Conservation (phyloP, 805 yeast species). For the Huiozyma naganishii region DNA sequence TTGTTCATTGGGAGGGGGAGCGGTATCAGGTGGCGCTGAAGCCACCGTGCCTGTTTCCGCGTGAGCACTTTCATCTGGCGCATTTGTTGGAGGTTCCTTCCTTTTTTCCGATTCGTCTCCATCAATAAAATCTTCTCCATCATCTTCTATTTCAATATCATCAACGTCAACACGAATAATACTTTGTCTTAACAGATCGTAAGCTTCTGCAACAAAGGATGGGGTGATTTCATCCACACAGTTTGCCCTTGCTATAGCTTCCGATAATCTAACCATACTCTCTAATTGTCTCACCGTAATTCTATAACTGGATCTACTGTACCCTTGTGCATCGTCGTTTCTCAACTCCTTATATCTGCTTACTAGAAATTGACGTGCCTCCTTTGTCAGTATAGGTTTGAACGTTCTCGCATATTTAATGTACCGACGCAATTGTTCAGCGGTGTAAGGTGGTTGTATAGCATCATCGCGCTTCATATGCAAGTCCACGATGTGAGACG, state of each 20-base stretch:
- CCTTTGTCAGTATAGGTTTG: constrained; percentile 77
- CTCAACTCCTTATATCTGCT: constrained; percentile 75
- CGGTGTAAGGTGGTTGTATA: constrained; percentile 76
- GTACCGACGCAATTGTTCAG: constrained; percentile 80
- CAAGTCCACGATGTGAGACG: constrained; percentile 83
- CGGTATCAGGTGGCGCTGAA: background rate
- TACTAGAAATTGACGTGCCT: constrained; percentile 69
- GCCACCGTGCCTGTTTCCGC: constrained; percentile 25
- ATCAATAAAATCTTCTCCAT: constrained; percentile 24
- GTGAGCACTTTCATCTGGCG: background rate
- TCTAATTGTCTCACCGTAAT: constrained; percentile 96
- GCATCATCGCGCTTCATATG: constrained; percentile 90
- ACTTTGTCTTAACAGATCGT: constrained; percentile 77
- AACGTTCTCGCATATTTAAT: constrained; percentile 88
- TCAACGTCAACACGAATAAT: constrained; percentile 91
- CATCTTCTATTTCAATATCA: constrained; percentile 80
- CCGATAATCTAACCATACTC: constrained; percentile 83
- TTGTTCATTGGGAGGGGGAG: background rate
- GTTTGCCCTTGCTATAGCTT: constrained; percentile 94
- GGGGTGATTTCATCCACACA: constrained; percentile 83
- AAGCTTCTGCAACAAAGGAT: constrained; percentile 85
- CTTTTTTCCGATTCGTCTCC: background rate
- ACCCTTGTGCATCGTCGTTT: constrained; percentile 82
- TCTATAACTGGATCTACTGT: constrained; percentile 68
- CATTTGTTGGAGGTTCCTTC: constrained; percentile 6